These are phyloP conservation scores for Amaranthus palmeri DNA, from an alignment of 148 eudicot genomes.

Conservation along the genomic window DNA sequence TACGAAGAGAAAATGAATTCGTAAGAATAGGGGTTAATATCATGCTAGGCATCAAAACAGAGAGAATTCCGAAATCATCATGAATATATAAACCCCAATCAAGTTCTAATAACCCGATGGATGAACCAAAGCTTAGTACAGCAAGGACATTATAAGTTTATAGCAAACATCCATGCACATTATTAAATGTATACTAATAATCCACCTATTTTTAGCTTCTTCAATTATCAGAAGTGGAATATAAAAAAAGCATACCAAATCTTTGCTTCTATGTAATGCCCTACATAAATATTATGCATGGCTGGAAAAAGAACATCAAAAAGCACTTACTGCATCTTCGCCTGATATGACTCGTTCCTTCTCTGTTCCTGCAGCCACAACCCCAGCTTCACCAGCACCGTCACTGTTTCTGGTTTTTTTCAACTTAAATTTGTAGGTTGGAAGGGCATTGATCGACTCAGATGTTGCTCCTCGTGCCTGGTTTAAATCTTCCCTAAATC, in stretches of 20 bases:
- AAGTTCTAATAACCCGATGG: too few species aligned
- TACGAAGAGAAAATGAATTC: background rate
- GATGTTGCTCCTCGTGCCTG: constrained; percentile 82
- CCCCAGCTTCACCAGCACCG: constrained; percentile 49
- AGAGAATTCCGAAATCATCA: too few species aligned
- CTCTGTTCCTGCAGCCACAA: constrained; percentile 84
- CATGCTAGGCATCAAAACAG: background rate
- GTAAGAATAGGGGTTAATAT: background rate
- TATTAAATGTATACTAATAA: too few species aligned
- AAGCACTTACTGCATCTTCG: constrained; percentile 81
- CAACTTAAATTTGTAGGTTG: constrained; percentile 73
- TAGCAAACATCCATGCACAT: too few species aligned
- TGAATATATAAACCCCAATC: too few species aligned
- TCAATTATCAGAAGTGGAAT: too few species aligned
- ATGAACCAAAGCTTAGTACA: too few species aligned
- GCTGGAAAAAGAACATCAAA: constrained; percentile 9
- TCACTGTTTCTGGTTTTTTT: constrained; percentile 52
- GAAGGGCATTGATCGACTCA: constrained; percentile 80
- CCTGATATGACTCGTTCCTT: constrained; percentile 81
- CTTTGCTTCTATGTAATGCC: too few species aligned
- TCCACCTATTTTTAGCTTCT: too few species aligned
- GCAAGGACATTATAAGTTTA: too few species aligned
- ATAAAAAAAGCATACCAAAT: too few species aligned
- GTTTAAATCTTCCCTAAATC: constrained; percentile 75
- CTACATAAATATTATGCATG: too few species aligned